Percentiles rank a stretch among this genome's conserved stretches.
Evolutionary conservation across 1,284 basidiomycete genomes (phyloP).

Genomic region (Austroboletus novae-zelandiae): DNA sequence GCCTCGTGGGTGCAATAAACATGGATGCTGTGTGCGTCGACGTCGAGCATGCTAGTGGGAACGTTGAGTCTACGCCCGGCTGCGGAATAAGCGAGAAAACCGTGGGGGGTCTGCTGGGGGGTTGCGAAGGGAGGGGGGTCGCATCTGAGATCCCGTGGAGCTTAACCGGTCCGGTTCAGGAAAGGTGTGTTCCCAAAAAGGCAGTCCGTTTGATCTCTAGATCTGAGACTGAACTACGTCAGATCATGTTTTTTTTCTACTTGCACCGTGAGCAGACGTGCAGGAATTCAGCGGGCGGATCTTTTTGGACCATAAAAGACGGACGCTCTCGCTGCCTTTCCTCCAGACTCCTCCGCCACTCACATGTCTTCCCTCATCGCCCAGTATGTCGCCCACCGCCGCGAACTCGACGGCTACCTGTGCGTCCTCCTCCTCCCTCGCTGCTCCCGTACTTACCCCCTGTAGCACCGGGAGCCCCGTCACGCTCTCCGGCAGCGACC

Average conservation of each 20-base stretch:
- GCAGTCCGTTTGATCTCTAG: neutral
- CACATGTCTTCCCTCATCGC: conserved; percentile 33
- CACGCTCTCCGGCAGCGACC: conserved; percentile 62
- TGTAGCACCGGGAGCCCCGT: conserved; percentile 59
- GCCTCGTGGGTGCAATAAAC: no score
- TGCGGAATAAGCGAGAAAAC: no score
- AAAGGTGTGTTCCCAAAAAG: neutral
- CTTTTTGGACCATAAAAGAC: conserved; percentile 9
- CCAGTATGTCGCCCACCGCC: conserved; percentile 48
- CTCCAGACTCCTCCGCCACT: neutral
- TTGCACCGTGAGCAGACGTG: neutral
- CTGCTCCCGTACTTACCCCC: conserved; percentile 2
- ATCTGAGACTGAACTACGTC: conserved; percentile 1
- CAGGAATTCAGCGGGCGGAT: conserved; percentile 9
- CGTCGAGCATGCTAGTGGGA: no score
- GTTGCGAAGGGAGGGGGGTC: neutral
- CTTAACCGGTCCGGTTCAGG: neutral
- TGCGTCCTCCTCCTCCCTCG: conserved; percentile 27
- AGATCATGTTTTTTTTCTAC: conserved; percentile 3
- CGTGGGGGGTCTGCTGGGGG: neutral
- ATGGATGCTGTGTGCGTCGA: no score
- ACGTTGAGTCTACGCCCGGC: no score
- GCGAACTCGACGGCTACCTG: conserved; percentile 56
- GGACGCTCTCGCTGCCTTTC: neutral
- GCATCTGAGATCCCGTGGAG: neutral